Evolutionary conservation across 192 early-diverging fungal species (phyloP).

Genomic region (Coemansia sp.): DNA sequence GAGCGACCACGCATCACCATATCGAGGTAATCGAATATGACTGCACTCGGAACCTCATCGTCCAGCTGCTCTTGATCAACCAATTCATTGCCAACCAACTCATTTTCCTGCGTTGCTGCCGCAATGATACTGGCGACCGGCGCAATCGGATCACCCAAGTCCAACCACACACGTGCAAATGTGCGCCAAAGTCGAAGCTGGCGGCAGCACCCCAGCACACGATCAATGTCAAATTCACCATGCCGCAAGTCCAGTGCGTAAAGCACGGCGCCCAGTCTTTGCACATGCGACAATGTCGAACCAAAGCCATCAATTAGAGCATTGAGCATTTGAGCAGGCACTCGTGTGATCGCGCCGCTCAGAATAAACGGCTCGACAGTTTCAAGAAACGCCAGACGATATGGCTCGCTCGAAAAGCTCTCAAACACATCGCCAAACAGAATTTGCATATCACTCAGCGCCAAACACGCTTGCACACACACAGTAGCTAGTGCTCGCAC

Average conservation of each 20-base stretch:
- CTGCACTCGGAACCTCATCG: slow-evolving; percentile 35
- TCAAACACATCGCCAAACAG: slow-evolving; percentile 51
- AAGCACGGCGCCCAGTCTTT: slow-evolving; percentile 43
- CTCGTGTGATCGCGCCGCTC: slow-evolving; percentile 25
- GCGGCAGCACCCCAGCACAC: slow-evolving; percentile 40
- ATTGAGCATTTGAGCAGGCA: slow-evolving; percentile 46
- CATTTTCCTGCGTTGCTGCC: slow-evolving; percentile 10
- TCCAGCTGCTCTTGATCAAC: neutral
- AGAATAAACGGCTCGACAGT: slow-evolving; percentile 49
- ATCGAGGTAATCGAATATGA: slow-evolving; percentile 48
- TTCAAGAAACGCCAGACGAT: slow-evolving; percentile 22
- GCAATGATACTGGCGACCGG: slow-evolving; percentile 28
- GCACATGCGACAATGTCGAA: slow-evolving; percentile 20
- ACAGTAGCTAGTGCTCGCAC: slow-evolving; percentile 27
- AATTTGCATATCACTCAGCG: slow-evolving; percentile 14
- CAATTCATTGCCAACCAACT: no score
- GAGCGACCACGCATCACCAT: slow-evolving; percentile 44
- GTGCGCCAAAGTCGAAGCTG: slow-evolving; percentile 47
- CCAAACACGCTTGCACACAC: slow-evolving; percentile 43
- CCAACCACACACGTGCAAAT: slow-evolving; percentile 53
- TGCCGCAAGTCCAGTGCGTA: slow-evolving; percentile 26
- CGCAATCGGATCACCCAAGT: slow-evolving; percentile 44
- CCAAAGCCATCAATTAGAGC: slow-evolving; percentile 39
- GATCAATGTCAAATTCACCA: slow-evolving; percentile 52
- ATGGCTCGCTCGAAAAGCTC: slow-evolving; percentile 8